Base-by-base conservation (phyloP, 495 filamentous ascomycete genomes). In the Penicillium coprophilum region DNA sequence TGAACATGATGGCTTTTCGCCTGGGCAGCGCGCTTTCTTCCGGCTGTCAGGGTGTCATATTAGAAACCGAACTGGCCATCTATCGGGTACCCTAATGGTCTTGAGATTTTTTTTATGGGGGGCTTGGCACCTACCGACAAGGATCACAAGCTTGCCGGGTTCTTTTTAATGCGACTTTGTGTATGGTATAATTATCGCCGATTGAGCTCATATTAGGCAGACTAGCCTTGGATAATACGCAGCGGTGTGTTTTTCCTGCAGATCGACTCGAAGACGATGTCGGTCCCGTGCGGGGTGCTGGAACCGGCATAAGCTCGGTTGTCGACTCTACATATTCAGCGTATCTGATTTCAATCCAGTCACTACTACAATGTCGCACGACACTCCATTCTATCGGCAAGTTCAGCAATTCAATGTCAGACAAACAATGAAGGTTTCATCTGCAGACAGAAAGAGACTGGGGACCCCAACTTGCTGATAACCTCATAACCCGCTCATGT, bases 21-120 rank as follows among this genome's bases (percentile, higher is more conserved):
- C 72, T 8, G 72, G 72, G 50, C 72, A 75, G n/a, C 72, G 69
- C 15, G 71, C 71, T 55, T 75, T 75, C 46, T 75, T 74, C 44
- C 72, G 63, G 48, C 72, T 73, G 40, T 21, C 41, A 45, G 1
- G 5, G 13, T 36, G n/a, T n/a, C 24, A 46, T 36, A 36, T 36
- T 13, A 36, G 32, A 36, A n/a, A 36, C n/a, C 5, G 32, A n/a
- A n/a, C n/a, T 13, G 10, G 30, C 30, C 4, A 36, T 36, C 30
- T 2, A 36, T 36, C 32, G 13, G 32, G 13, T 7, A 36, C 32
- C 6, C 5, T 36, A 13, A 36, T 13, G 13, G 4, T 34, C 5
- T 20, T 13, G 10, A 17, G 10, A 9, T 34, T 36, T 34, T 6
- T 36, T 15, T n/a, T 36, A n/a, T 36, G 13, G 13, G 32, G 32